phyloP scores from a whole-genome alignment of 345 rosid genomes.

The Pugionium dolabratum region DNA sequence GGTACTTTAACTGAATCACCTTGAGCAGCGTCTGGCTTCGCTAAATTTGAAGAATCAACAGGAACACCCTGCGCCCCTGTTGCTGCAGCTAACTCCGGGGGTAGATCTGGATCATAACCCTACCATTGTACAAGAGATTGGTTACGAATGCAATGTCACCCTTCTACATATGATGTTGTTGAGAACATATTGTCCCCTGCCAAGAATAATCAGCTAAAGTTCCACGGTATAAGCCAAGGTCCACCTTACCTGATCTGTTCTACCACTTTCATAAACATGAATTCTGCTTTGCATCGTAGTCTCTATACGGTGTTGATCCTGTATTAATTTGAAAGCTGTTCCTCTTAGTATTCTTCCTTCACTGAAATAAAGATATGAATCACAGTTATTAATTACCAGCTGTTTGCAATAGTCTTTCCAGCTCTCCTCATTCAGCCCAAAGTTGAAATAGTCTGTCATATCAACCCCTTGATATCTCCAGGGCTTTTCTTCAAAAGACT shows the following conservation, averaged over 20 bases:
- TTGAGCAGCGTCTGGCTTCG: conserved; percentile 62
- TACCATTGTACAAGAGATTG: conserved; percentile 36
- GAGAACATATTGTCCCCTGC: conserved; percentile 2
- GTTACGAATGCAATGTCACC: conserved; percentile 23
- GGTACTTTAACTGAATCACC: conserved; percentile 59
- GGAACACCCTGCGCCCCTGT: conserved; percentile 67
- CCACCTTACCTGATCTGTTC: conserved; percentile 77
- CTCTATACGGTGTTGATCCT: conserved; percentile 93
- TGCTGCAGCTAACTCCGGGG: conserved; percentile 98
- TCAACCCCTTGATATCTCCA: conserved; percentile 90
- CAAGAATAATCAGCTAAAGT: conserved; percentile 4
- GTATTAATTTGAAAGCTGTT: conserved; percentile 36
- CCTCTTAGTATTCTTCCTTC: conserved; percentile 37
- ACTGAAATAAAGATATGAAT: conserved; percentile 22
- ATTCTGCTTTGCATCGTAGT: conserved; percentile 98
- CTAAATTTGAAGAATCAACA: conserved; percentile 56
- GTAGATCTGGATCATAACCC: conserved; percentile 97
- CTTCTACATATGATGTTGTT: conserved; percentile 13
- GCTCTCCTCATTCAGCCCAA: conserved; percentile 91
- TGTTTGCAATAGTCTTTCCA: conserved; percentile 98
- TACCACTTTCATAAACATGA: conserved; percentile 95
- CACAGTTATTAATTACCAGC: conserved; percentile 63
- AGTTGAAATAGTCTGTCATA: conserved; percentile 85
- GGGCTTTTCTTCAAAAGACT: conserved; percentile 94
- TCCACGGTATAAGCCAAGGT: conserved; percentile 20